Percentiles rank a stretch among this genome's conserved stretches.
These are phyloP conservation scores for Suhomyces bolitotheri DNA, from an alignment of 1,139 yeast genomes.

Conservation along the genomic window DNA sequence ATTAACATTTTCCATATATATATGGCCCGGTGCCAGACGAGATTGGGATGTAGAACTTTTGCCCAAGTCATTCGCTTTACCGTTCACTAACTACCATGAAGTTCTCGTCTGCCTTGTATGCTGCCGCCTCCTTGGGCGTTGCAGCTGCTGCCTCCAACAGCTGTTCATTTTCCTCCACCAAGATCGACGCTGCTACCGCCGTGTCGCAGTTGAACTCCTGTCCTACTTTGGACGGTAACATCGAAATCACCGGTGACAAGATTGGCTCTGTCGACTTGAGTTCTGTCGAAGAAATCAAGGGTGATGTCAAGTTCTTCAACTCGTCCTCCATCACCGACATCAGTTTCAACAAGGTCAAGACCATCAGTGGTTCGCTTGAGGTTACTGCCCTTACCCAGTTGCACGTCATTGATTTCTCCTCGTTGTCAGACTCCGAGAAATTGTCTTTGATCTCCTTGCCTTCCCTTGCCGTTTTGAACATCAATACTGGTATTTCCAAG, in stretches of 20 bases:
- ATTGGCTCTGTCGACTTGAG: conserved; percentile 38
- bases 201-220: conserved; percentile 38
- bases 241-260: conserved; percentile 41
- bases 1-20: conserved; percentile 1
- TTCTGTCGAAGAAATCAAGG: conserved; percentile 35
- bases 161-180: conserved; percentile 42
- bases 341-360: conserved; percentile 32
- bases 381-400: conserved; percentile 45
- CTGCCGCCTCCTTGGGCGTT: conserved; percentile 17
- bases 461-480: conserved; percentile 39
- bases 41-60: not conserved
- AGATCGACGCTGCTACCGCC: conserved; percentile 42
- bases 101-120: conserved; percentile 17
- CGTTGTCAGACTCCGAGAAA: conserved; percentile 31
- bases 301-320: conserved; percentile 39
- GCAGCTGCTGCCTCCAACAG: conserved; percentile 21
- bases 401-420: conserved; percentile 39
- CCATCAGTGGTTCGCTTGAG: conserved; percentile 39
- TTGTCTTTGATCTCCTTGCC: conserved; percentile 47
- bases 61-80: conserved; percentile 17
- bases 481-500: conserved; percentile 39
- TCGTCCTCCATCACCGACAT: conserved; percentile 43
- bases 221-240: conserved; percentile 43
- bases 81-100: conserved; percentile 24
- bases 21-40: not conserved